Base-by-base conservation (phyloP, 805 yeast genomes). In the Tetrapisispora pingtungensis region DNA sequence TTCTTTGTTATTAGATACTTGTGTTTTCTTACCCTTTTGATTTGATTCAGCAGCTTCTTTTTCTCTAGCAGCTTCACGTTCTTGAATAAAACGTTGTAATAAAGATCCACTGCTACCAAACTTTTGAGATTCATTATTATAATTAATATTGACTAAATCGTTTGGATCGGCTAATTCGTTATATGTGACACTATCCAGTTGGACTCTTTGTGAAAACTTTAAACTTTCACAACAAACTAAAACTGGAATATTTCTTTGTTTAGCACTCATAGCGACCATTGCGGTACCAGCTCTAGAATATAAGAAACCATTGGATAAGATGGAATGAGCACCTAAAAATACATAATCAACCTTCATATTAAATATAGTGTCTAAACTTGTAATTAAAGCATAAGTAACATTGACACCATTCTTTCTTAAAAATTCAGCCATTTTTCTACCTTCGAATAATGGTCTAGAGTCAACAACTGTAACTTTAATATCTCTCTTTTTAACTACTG, bases 251-350 rank as follows among this genome's bases (percentile, higher is more conserved):
- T 88, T 84, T 58, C 89, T 78, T 44, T 83, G 78, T 53, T 84
- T 81, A 20, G 95, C 89, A 66, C 84, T 78, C 86, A 90, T 85
- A 8, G 97, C 95, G 38, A 93, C 77, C 66, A 89, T 69, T 1
- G 97, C 96, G 7, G 97, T 82, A 19, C 98, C 98, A 15, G 87
- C 97, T 49, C 98, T 77, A 1, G 97, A 84, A 59, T 85, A 88
- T 45, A 93, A 72, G 61, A 88, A 77, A 1, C 98, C 98, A 59
- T 93, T 93, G 8, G 97, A 87, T 46, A 93, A 73, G 85, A 93
- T 88, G 28, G 97, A 94, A 61, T 93, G 97, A 0, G 97, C 97
- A 14, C 98, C 98, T 31, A 93, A 70, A 62, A 93, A 83, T 7
- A 93, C 95, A 52, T 84, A 82, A 54, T 93, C 93, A 30, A 93